Base-by-base conservation (phyloP, 2,329 filamentous ascomycete species). In the Venturia oleaginea region DNA sequence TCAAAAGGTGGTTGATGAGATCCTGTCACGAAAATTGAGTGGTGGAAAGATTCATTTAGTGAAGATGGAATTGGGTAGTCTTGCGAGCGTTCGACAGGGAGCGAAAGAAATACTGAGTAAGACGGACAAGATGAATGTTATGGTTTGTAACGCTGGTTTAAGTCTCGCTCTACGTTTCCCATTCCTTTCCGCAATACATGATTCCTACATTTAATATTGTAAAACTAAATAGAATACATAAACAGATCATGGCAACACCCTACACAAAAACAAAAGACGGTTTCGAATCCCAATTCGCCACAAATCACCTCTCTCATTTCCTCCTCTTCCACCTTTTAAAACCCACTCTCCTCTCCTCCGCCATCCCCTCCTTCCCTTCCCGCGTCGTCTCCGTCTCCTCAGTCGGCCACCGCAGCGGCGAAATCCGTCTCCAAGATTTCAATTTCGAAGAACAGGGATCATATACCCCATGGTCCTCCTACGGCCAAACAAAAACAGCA, bases 241-340 rank as follows among this genome's bases (percentile, higher is more conserved):
- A n/a, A 69, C n/a, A 69, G 4, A 63, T 72, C 24, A 71, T 72
- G 71, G 70, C 67, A 3, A 67, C 62, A 0, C 70, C 71, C 4
- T 68, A 70, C 54, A 63, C 66, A 43, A 64, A 62, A 19, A 72
- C 69, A 4, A 63, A 22, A 13, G 71, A 73, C 46, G 80, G 79
- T 30, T 78, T 78, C 67, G 82, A 85, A 67, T 69, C 70, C 0
- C 81, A 84, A 64, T 80, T 85, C 65, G 82, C 77, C 40, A 79
- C 76, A 7, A 84, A 84, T 69, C 78, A 85, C 68, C 71, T 86
- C 1, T 76, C 73, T 10, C 80, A 84, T 67, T 85, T 84, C 72
- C 75, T 84, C 0, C 75, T 85, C 17, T 80, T 82, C 66, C 74
- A 81, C 32, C 75, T 83, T 1, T 72, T 85, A 34, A 79, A 79